Base-by-base conservation (phyloP, 106 monocot genomes). In the Acorus gramineus region DNA sequence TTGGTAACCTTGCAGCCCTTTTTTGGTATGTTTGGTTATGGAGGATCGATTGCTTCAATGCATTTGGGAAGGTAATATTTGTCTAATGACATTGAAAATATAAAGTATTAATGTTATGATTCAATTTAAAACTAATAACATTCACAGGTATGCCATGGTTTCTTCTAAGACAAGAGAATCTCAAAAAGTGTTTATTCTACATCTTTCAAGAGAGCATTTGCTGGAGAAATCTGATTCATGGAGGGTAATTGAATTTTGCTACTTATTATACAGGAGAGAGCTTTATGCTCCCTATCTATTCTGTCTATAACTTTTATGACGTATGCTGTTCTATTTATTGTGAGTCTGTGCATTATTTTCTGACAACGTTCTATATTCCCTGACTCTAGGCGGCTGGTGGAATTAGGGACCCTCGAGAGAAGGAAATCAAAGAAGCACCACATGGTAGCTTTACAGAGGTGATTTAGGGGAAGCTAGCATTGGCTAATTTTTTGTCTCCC, bases 21-120 rank as follows among this genome's bases (percentile, higher is more conserved):
- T 50, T 78, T 78, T 68, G 78, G 78, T 13, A 67, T 78, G 78
- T 78, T 73, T 78, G 78, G 78, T 47, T 78, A 78, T 73, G 78
- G 78, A 46, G 78, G 71, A 60, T 61, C 67, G 28, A 63, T 78
- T 50, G 66, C 78, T 53, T 67, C 78, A 11, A 78, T 78, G 73
- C 71, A 72, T 64, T 49, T 78, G 14, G 78, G 78, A 62, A 78
- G 73, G 73, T 72, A 62, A 45, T 14, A 61, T 4, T 11, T 57
- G 9, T 57, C 9, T 57, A 9, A 5, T 57, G 28, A 28, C 28
- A 28, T 28, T 28, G 28, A 28, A 28, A 28, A 28, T 28, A 28
- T 28, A 28, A 28, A 28, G 28, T 28, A 28, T 28, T 28, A 28
- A 28, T 28, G 28, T 28, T 28, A 28, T 28, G 28, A 28, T 28